Evolutionary conservation across 2,329 filamentous ascomycete species (phyloP), one percentile per base, ranked within the genome.

Genomic region (Botryotinia globosa): DNA sequence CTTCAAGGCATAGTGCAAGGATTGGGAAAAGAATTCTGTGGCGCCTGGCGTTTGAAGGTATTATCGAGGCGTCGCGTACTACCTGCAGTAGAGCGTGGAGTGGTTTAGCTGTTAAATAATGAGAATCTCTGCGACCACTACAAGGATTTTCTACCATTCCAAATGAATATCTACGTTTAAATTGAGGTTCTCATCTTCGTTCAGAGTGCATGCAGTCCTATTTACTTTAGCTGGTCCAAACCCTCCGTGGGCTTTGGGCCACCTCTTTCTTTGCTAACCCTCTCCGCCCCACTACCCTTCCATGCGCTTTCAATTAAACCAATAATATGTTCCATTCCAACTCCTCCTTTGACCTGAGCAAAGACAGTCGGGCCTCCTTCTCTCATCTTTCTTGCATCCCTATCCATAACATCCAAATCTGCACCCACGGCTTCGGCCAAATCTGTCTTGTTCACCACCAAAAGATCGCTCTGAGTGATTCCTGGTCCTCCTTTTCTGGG

Each of bases 361-460:
- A 98, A 98, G 5, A 99, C 92, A 0, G 95, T 98, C 8, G 96
- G 96, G 0, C 96, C 96, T 3, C 94, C 95, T 83, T 98, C 95
- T 69, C 96, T 88, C 89, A 99, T 99, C 87, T 94, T 95, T 78
- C 93, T 87, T 22, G 94, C 92, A 83, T 98, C 96, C 73, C 94
- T 85, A 84, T 98, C 96, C 96, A 99, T 99, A 61, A 99, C 93
- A 32, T 84, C 87, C 77, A 99, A 81, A 82, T 98, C 96, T 0
- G 96, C 96, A 22, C 96, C 96, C 37, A 99, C 91, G 9, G 92
- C 89, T 83, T 94, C 91, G 0, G 96, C 94, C 76, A 99, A 83
- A 83, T 99, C 96, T 62, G 94, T 97, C 89, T 99, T 99, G 83
- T 99, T 99, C 69, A 99, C 93, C 32, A 99, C 88, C 76, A 99